Evolutionary conservation across 2,329 filamentous ascomycete genomes (phyloP).

Genomic region (Botrytis hyacinthi): DNA sequence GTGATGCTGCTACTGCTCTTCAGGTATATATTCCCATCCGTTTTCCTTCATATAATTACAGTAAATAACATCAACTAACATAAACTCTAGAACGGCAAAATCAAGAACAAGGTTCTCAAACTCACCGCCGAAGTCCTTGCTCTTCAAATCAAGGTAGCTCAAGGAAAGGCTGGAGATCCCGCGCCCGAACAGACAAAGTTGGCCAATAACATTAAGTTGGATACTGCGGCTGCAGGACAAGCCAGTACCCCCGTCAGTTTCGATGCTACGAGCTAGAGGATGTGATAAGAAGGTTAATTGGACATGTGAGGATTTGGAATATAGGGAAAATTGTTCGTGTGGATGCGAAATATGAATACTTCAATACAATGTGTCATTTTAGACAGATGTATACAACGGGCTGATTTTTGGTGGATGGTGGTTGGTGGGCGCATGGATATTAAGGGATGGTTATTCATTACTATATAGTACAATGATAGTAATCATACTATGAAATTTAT

Average conservation of each 20-base stretch:
- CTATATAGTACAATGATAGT: not conserved
- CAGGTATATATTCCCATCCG: conserved; percentile 38
- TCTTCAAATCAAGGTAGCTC: conserved; percentile 50
- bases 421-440: not conserved
- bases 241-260: conserved; percentile 44
- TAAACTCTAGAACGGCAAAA: conserved; percentile 49
- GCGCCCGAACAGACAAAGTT: conserved; percentile 51
- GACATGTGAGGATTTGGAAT: not conserved
- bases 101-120: conserved; percentile 61
- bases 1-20: conserved; percentile 48
- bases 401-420: not conserved
- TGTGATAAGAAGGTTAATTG: not conserved
- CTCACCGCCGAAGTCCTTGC: conserved; percentile 51
- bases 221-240: conserved; percentile 49
- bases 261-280: conserved; percentile 34
- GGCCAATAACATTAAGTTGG: conserved; percentile 51
- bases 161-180: conserved; percentile 49
- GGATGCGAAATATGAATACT: not conserved
- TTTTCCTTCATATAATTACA: not conserved
- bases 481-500: not conserved
- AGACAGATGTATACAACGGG: not conserved
- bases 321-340: not conserved
- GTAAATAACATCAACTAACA: not conserved
- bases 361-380: not conserved
- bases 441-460: not conserved